These are phyloP conservation scores for Tricholoma bakamatsutake DNA, from an alignment of 768 basidiomycete species.

Conservation along the genomic window DNA sequence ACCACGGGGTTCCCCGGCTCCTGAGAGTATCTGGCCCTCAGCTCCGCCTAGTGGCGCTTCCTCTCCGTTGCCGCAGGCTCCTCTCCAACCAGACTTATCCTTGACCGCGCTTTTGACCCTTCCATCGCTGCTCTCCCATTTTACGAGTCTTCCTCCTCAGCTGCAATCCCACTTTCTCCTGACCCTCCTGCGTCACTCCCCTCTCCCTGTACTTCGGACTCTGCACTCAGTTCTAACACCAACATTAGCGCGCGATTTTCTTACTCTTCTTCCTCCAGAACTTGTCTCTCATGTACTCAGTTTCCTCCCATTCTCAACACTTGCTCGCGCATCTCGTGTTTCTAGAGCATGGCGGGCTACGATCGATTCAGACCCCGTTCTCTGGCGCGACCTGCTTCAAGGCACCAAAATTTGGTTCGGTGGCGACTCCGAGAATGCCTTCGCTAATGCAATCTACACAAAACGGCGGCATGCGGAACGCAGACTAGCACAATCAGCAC, in stretches of 20 bases:
- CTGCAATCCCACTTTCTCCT: conserved; percentile 93
- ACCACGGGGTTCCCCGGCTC: conserved; percentile 78
- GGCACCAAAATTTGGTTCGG: conserved; percentile 88
- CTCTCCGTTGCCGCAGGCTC: conserved; percentile 62
- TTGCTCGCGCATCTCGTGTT: conserved; percentile 85
- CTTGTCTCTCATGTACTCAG: conserved; percentile 85
- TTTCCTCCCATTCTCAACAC: conserved; percentile 74
- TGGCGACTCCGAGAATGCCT: conserved; percentile 74
- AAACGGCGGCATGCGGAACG: conserved; percentile 44
- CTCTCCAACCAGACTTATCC: conserved; percentile 76
- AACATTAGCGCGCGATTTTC: conserved; percentile 90
- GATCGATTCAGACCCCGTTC: conserved; percentile 83
- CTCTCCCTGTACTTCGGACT: conserved; percentile 85
- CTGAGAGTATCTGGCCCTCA: conserved; percentile 73
- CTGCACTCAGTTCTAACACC: conserved; percentile 85
- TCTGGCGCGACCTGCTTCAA: conserved; percentile 86
- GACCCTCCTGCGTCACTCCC: conserved; percentile 86
- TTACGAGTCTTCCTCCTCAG: conserved; percentile 69
- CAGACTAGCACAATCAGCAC: conserved; percentile 11
- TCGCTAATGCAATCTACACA: conserved; percentile 65
- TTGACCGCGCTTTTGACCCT: conserved; percentile 83
- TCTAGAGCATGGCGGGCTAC: conserved; percentile 87
- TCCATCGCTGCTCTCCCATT: conserved; percentile 77
- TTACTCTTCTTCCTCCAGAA: conserved; percentile 87
- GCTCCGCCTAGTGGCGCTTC: conserved; percentile 76